phyloP scores from a whole-genome alignment of 768 basidiomycete genomes.

The Kwoniella sp. region DNA sequence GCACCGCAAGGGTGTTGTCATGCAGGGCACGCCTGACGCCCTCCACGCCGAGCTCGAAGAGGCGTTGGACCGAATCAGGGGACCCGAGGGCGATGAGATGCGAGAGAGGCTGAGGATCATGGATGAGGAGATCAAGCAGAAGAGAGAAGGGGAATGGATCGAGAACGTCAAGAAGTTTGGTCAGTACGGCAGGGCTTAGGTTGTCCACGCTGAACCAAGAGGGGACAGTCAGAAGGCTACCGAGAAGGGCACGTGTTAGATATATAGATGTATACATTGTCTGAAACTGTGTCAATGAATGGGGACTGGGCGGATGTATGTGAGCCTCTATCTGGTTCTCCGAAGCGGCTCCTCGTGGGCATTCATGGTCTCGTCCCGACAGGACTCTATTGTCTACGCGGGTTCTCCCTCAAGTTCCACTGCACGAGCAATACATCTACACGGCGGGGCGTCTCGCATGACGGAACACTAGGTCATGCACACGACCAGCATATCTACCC shows the following conservation, averaged over 20 bases:
- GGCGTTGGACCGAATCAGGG: slow-evolving; percentile 14
- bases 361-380: too few relatives aligned
- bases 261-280: slow-evolving; percentile 19
- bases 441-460: not conserved
- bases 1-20: slow-evolving; percentile 10
- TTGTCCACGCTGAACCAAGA: not conserved
- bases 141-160: slow-evolving; percentile 18
- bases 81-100: slow-evolving; percentile 62
- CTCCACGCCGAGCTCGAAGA: slow-evolving; percentile 10
- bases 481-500: not conserved
- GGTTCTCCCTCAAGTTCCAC: too few relatives aligned
- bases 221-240: not conserved
- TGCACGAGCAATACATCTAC: not conserved
- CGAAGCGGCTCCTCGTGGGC: too few relatives aligned
- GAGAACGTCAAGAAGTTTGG: slow-evolving; percentile 18
- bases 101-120: slow-evolving; percentile 67
- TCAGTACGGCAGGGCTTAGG: slow-evolving; percentile 10
- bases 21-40: slow-evolving; percentile 15
- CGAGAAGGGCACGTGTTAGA: not conserved
- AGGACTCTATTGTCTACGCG: too few relatives aligned
- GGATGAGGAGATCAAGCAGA: slow-evolving; percentile 60
- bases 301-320: too few relatives aligned
- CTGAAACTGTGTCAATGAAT: not conserved
- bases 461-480: not conserved
- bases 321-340: too few relatives aligned